Percentiles rank a stretch among this genome's conserved stretches.
Conservation (phyloP, 768 basidiomycete genomes). For the Pulveroboletus frians region DNA sequence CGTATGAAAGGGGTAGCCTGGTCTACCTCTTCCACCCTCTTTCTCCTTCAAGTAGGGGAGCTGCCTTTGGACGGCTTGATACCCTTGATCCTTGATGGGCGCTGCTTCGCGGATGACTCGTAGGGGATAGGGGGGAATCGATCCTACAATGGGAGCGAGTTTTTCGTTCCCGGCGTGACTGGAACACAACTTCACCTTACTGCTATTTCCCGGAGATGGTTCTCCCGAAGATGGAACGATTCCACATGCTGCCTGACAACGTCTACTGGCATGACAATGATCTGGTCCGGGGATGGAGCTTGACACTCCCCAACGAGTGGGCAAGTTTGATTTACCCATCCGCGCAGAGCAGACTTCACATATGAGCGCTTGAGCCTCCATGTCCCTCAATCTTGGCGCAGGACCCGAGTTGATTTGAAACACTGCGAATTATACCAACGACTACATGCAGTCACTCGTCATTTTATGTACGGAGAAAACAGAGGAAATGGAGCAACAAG, state of each 20-base stretch:
- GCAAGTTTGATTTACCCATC: no score
- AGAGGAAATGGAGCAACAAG: constrained; percentile 8
- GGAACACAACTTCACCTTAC: not conserved
- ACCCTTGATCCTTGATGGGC: no score
- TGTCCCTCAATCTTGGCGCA: no score
- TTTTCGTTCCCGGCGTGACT: not conserved
- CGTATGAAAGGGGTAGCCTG: no score
- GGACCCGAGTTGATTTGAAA: constrained; percentile 8
- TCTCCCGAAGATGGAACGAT: not conserved
- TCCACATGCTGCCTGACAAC: not conserved
- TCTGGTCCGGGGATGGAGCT: not conserved
- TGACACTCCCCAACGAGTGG: no score
- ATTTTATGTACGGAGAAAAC: not conserved
- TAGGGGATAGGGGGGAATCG: not conserved
- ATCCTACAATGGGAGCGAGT: not conserved
- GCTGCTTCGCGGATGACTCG: not conserved
- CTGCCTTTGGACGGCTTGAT: no score
- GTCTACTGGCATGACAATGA: not conserved
- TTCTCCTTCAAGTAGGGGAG: no score
- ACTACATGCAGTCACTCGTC: constrained; percentile 18
- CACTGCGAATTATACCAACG: constrained; percentile 17
- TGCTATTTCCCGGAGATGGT: not conserved
- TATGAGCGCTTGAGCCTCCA: no score
- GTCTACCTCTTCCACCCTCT: not conserved
- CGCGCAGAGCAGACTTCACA: no score